These are phyloP conservation scores for Wallacemonas rigidus DNA, from an alignment of 208 protist genomes.

Conservation along the genomic window DNA sequence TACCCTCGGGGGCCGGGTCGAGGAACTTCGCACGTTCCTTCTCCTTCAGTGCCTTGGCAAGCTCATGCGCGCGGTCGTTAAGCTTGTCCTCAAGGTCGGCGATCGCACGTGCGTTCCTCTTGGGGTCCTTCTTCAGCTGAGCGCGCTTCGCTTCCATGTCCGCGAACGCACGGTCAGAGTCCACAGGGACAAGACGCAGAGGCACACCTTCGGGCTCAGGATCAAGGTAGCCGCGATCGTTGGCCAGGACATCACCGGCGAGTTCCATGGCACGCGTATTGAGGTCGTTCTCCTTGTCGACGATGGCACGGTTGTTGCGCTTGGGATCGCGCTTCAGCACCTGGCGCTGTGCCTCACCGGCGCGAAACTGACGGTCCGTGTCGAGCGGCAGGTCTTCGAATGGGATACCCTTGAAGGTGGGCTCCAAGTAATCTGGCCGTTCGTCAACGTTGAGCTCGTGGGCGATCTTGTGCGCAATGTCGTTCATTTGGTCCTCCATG, in stretches of 20 bases:
- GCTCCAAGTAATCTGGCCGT: conserved; percentile 57
- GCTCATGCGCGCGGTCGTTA: conserved; percentile 59
- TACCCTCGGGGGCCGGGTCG: conserved; percentile 43
- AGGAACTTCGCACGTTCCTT: conserved; percentile 64
- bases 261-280: conserved; percentile 68
- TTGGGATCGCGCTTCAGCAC: conserved; percentile 64
- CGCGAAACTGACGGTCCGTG: conserved; percentile 55
- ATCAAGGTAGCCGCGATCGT: conserved; percentile 67
- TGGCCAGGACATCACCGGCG: conserved; percentile 42
- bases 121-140: conserved; percentile 60
- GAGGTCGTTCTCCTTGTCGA: conserved; percentile 53
- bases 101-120: conserved; percentile 48
- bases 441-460: conserved; percentile 67
- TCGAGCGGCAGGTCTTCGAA: conserved; percentile 63
- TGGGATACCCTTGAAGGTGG: conserved; percentile 59
- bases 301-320: conserved; percentile 54
- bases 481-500: conserved; percentile 74
- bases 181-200: conserved; percentile 52
- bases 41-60: conserved; percentile 57
- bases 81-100: conserved; percentile 54
- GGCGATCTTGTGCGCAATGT: conserved; percentile 65
- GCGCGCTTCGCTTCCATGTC: conserved; percentile 55
- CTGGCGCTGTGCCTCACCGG: conserved; percentile 61
- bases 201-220: conserved; percentile 66
- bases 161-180: conserved; percentile 44